phyloP scores from a whole-genome alignment of 306 rosid species.

The Elaeagnus macrophylla region DNA sequence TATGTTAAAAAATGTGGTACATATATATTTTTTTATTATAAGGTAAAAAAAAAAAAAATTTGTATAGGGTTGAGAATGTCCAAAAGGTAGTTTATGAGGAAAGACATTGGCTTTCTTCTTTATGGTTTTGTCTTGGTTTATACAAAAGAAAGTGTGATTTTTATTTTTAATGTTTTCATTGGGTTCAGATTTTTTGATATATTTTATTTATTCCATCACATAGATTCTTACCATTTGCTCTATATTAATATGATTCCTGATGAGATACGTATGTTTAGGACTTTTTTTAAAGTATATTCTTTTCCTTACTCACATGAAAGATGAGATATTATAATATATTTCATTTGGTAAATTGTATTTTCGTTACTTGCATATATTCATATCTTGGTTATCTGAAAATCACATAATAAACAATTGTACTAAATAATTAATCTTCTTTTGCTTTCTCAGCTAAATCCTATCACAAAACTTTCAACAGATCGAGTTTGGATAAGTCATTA shows the following conservation, averaged over 20 bases:
- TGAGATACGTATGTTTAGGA: slow-evolving; percentile 22
- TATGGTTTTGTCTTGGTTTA: slow-evolving; percentile 3
- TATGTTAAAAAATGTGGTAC: no score
- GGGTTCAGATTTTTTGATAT: slow-evolving; percentile 14
- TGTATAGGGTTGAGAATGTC: no score
- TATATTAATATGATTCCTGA: slow-evolving; percentile 35
- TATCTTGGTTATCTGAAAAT: slow-evolving; percentile 31
- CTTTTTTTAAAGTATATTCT: slow-evolving; percentile 38
- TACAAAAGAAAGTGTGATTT: slow-evolving; percentile 7
- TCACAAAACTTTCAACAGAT: slow-evolving; percentile 16
- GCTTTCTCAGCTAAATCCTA: slow-evolving; percentile 40
- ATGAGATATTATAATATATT: slow-evolving; percentile 13
- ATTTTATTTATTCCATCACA: slow-evolving; percentile 9
- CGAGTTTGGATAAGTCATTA: slow-evolving; percentile 25
- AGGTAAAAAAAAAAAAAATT: no score
- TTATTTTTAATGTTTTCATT: slow-evolving; percentile 17
- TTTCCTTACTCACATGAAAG: slow-evolving; percentile 42
- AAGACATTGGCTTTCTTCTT: neutral
- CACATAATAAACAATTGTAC: slow-evolving; percentile 28
- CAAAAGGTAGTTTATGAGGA: no score
- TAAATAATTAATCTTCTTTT: slow-evolving; percentile 30
- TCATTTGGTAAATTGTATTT: slow-evolving; percentile 1
- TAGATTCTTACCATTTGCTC: slow-evolving; percentile 19
- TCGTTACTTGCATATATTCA: slow-evolving; percentile 14
- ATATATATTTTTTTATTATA: no score